Percentiles rank a stretch among this genome's conserved stretches.
These are phyloP conservation scores for Fusarium tupiense DNA, from an alignment of 2,329 filamentous ascomycete genomes.

Conservation along the genomic window DNA sequence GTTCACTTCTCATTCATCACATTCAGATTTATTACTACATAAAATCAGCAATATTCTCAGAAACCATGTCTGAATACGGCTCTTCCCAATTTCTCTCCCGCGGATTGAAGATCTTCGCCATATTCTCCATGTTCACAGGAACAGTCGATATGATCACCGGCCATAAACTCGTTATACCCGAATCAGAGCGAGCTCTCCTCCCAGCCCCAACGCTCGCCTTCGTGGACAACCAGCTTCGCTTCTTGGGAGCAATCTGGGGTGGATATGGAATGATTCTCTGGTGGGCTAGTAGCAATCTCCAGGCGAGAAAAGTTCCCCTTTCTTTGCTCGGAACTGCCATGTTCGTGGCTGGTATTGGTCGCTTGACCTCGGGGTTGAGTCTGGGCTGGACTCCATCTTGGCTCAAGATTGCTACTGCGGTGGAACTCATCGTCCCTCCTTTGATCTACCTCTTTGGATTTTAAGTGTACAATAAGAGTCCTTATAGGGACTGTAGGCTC, in stretches of 20 bases:
- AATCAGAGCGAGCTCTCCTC: neutral
- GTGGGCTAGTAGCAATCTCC: neutral
- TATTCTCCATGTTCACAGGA: neutral
- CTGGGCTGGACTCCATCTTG: neutral
- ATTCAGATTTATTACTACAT: neutral
- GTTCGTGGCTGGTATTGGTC: neutral
- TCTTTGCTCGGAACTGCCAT: neutral
- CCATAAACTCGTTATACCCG: neutral
- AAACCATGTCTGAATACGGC: neutral
- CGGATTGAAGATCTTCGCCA: neutral
- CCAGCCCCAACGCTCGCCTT: neutral
- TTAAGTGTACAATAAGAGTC: neutral
- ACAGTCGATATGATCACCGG: neutral
- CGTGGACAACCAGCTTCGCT: constrained; percentile 6
- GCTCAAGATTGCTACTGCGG: neutral
- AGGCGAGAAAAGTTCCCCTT: neutral
- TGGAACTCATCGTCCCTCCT: neutral
- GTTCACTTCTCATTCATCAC: rapidly evolving
- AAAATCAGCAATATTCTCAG: rapidly evolving
- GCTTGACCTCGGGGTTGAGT: neutral
- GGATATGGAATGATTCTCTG: constrained; percentile 1
- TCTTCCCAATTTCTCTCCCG: neutral
- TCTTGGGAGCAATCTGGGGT: neutral
- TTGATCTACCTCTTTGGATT: constrained; percentile 2
- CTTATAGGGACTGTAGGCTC: no score